phyloP scores from a whole-genome alignment of 192 early-diverging fungal genomes.

The Podila epicladia region DNA sequence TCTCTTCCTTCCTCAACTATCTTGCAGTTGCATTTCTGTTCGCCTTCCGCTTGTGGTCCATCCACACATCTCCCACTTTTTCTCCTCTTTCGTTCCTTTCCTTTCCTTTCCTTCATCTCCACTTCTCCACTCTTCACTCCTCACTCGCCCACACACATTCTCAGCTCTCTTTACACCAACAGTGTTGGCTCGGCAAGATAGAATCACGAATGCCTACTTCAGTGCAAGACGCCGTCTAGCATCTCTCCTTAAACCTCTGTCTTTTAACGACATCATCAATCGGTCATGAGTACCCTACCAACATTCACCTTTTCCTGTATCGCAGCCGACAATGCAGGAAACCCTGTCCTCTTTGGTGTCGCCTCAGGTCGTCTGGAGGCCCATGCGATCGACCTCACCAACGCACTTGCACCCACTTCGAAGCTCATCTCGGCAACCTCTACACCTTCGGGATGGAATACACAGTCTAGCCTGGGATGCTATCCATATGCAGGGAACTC shows the following conservation, averaged over 20 bases:
- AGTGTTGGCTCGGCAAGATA: not conserved
- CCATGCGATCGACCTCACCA: conserved; percentile 18
- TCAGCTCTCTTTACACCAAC: not conserved
- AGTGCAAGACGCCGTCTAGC: not conserved
- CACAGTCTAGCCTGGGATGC: conserved; percentile 23
- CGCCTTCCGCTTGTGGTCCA: not conserved
- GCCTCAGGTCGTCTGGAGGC: conserved; percentile 30
- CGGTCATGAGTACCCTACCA: conserved; percentile 12
- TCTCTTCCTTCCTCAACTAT: not conserved
- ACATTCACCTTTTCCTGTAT: conserved; percentile 21
- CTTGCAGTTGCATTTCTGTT: not conserved
- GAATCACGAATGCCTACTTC: not conserved
- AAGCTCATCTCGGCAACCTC: conserved; percentile 15
- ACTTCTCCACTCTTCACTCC: not conserved
- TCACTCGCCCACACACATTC: not conserved
- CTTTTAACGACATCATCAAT: not conserved
- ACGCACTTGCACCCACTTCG: conserved; percentile 22
- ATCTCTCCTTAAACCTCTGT: not conserved
- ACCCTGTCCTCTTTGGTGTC: conserved; percentile 29
- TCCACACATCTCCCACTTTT: not conserved
- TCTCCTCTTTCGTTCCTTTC: not conserved
- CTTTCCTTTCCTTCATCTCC: not conserved
- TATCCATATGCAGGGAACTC: conserved; percentile 18
- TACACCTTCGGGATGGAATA: conserved; percentile 6
- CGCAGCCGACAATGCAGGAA: conserved; percentile 32